Evolutionary conservation across 2,329 filamentous ascomycete genomes (phyloP), one percentile per base, ranked within the genome.

Genomic region (Fusarium hainanense): DNA sequence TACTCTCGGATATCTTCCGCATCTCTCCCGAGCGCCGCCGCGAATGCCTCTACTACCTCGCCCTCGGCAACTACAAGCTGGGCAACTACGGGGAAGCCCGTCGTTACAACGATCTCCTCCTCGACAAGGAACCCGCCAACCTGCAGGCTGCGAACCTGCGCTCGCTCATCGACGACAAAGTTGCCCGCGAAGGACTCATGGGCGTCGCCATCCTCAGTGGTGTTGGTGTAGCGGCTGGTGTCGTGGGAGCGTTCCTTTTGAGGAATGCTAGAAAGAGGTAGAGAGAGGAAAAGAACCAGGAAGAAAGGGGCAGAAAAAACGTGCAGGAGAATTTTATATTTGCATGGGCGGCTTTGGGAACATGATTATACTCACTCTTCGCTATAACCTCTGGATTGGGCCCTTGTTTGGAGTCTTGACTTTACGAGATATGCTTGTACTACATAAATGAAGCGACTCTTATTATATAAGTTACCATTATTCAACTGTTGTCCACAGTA

Each of bases 41-140:
- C 77, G 96, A 99, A 87, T 99, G 96, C 78, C 92, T 99, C 66
- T 99, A 98, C 85, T 99, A 99, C 82, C 90, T 99, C 56, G 96
- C 93, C 27, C 88, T 99, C 32, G 96, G 96, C 69, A 97, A 98
- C 85, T 98, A 95, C 88, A 98, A 98, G 85, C 89, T 99, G 48
- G 95, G 94, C 67, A 98, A 98, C 86, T 99, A 98, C 81, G 94
- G 91, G 66, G 96, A 99, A 79, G 95, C 95, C 64, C 88, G 95
- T 76, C 88, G 93, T 77, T 98, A 98, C 83, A 99, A 99, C 80
- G 95, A 98, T 77, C 86, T 95, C 51, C 85, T 99, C 66, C 82
- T 98, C 56, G 93, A 98, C 68, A 91, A 95, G 79, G 96, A 99
- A 83, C 93, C 94, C 11, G 89, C 88, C 48, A 99, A 98, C 80